Evolutionary conservation across 176 grass and related monocot genomes (phyloP), one percentile per base, ranked within the genome.

Genomic region (Rhynchospora breviuscula): DNA sequence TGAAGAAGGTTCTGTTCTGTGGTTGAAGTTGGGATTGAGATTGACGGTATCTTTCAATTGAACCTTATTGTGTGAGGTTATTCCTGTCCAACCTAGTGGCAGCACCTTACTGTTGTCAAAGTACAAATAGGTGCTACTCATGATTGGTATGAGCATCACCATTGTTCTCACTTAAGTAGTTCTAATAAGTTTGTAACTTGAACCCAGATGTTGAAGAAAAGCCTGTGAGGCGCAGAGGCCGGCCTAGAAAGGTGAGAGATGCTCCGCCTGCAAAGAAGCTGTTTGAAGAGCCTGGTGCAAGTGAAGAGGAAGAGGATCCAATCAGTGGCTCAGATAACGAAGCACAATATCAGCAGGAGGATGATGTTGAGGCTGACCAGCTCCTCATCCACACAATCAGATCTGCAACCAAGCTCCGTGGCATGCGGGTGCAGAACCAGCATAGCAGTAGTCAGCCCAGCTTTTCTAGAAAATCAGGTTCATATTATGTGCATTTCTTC

Each of bases 181-280:
- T 25, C 54, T 77, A 31, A 26, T 77, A 77, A 77, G 12, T 25
- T 13, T 79, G 83, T 76, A 9, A 67, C 59, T 45, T 43, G 43
- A 57, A 78, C 88, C 64, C 93, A 98, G 96, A 95, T 77, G 96
- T 90, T 73, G 90, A 93, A 54, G 95, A 95, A 85, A 93, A 90
- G 81, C 81, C 86, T 56, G 89, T 89, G 52, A 98, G 57, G 85
- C 89, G 89, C n/a, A 86, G 93, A 87, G 96, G 96, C 51, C 92
- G 96, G 43, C 96, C 96, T 21, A 91, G 96, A 78, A 98, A 98
- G 78, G 88, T 84, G 59, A 91, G 74, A 83, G 90, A 98, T 68
- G 79, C 85, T 61, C 79, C 79, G 61, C 90, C 82, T 14, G 88
- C 67, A 10, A 98, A 92, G 70, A 95, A 93, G 63, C 91, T 98